phyloP scores from a whole-genome alignment of 78 protist species.

The Cavenderia fasciculata region DNA sequence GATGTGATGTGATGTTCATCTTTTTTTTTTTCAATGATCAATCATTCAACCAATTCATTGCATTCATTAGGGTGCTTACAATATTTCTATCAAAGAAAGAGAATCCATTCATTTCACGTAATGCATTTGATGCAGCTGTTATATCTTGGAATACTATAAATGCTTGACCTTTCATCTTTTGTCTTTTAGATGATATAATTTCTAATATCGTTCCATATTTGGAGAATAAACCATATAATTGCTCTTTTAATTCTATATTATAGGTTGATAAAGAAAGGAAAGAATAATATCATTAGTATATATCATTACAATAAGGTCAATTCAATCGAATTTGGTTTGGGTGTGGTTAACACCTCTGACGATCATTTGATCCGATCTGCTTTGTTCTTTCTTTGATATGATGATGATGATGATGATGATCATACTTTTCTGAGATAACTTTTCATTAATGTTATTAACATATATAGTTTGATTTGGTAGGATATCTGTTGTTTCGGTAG shows the following conservation, averaged over 20 bases:
- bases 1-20: no score
- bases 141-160: constrained; percentile 93
- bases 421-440: constrained; percentile 82
- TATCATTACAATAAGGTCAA: no score
- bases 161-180: constrained; percentile 97
- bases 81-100: constrained; percentile 90
- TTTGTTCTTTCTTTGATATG: background rate
- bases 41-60: no score
- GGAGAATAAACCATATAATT: constrained; percentile 58
- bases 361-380: no score
- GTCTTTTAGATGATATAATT: constrained; percentile 87
- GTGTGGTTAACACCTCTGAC: no score
- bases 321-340: no score
- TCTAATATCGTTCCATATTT: constrained; percentile 88
- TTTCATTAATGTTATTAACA: constrained; percentile 94
- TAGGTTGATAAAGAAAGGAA: no score
- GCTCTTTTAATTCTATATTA: constrained; percentile 61
- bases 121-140: constrained; percentile 87
- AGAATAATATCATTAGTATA: no score
- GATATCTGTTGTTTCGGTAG: constrained; percentile 31
- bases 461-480: constrained; percentile 91
- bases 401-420: background rate
- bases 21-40: no score
- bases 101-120: constrained; percentile 88
- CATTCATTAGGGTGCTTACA: background rate